These are phyloP conservation scores for Cutaneotrichosporon dermatis DNA, from an alignment of 1,284 basidiomycete genomes.

Conservation along the genomic window DNA sequence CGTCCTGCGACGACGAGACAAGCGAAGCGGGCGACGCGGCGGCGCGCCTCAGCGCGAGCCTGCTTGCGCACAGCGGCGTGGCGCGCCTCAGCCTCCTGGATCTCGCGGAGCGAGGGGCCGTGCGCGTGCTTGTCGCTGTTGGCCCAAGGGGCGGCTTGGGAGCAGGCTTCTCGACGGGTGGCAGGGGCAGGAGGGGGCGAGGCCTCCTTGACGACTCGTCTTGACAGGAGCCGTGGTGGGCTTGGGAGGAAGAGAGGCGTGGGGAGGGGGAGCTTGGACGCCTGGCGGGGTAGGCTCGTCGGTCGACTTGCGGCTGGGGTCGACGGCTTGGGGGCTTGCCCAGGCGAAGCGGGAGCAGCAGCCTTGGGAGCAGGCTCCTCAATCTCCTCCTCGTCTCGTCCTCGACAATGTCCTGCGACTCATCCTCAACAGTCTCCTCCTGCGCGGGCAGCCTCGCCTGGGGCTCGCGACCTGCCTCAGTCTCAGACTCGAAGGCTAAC, in stretches of 20 bases:
- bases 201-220: slow-evolving; percentile 55
- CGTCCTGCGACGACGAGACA: slow-evolving; percentile 26
- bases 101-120: slow-evolving; percentile 79
- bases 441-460: no score
- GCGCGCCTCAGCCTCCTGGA: slow-evolving; percentile 88
- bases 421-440: slow-evolving; percentile 1
- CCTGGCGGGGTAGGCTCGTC: slow-evolving; percentile 30
- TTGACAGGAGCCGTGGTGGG: slow-evolving; percentile 58
- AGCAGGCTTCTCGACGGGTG: slow-evolving; percentile 8
- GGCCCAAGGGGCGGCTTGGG: slow-evolving; percentile 47
- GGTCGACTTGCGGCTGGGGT: slow-evolving; percentile 33
- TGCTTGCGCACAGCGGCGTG: slow-evolving; percentile 68
- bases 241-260: slow-evolving; percentile 35
- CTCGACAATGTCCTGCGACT: neutral
- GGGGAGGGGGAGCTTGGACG: slow-evolving; percentile 32
- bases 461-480: neutral
- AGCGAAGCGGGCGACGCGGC: slow-evolving; percentile 43
- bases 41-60: slow-evolving; percentile 57
- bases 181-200: slow-evolving; percentile 42
- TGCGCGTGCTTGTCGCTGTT: slow-evolving; percentile 41
- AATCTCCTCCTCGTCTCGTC: neutral
- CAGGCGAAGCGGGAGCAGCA: slow-evolving; percentile 27
- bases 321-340: slow-evolving; percentile 26
- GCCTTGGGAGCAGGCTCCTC: neutral
- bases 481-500: neutral